phyloP scores from a whole-genome alignment of 2,329 filamentous ascomycete genomes.

The Talaromyces albobiverticillius region DNA sequence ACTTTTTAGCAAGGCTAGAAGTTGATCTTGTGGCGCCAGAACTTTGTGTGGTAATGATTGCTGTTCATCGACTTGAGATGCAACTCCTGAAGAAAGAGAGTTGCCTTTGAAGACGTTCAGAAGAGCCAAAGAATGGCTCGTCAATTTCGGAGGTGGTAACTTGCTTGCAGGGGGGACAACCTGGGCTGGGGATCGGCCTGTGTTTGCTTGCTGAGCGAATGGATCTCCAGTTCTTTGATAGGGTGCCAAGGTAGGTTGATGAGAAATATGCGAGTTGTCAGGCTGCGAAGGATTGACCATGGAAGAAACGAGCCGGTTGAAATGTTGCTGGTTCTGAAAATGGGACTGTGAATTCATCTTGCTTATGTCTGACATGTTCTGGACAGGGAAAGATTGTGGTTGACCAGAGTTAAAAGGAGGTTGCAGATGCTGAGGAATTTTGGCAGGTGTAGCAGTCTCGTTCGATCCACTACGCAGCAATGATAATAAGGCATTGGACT shows the following conservation, averaged over 20 bases:
- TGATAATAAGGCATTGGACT: constrained; percentile 55
- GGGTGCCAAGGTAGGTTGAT: constrained; percentile 35
- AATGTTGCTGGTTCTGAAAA: constrained; percentile 1
- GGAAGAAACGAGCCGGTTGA: constrained; percentile 5
- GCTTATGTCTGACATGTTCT: neutral
- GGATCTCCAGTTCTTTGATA: constrained; percentile 48
- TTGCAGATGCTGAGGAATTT: constrained; percentile 51
- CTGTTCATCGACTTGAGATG: constrained; percentile 17
- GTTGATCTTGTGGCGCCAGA: constrained; percentile 37
- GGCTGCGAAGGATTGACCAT: neutral
- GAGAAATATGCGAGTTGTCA: constrained; percentile 1
- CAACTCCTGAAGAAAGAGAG: constrained; percentile 21
- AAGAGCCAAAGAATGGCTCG: constrained; percentile 55
- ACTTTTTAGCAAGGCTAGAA: constrained; percentile 33
- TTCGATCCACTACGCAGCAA: constrained; percentile 48
- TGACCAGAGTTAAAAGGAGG: constrained; percentile 30
- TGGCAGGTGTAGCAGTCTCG: constrained; percentile 24
- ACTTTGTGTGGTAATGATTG: constrained; percentile 21
- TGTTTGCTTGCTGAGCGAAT: constrained; percentile 37
- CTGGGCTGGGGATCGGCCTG: constrained; percentile 37
- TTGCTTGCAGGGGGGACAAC: constrained; percentile 56
- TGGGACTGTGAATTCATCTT: neutral
- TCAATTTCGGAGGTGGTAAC: constrained; percentile 58
- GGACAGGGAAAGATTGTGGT: neutral
- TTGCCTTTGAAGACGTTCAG: constrained; percentile 56